phyloP scores from a whole-genome alignment of 768 basidiomycete species.

The Hygrophorus russula region DNA sequence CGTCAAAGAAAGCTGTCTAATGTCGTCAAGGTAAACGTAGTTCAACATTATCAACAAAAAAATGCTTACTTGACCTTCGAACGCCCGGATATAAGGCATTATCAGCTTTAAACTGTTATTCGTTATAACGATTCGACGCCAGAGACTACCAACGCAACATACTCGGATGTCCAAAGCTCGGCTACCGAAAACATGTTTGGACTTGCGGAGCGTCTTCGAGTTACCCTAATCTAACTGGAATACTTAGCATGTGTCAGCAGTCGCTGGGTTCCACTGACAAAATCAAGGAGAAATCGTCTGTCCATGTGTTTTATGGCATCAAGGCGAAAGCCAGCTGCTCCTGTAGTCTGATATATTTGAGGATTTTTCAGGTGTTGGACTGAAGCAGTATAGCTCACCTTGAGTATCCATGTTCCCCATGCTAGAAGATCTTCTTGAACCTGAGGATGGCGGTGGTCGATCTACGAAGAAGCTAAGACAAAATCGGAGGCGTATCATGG shows the following conservation, averaged over 20 bases:
- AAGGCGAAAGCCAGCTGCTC: conserved; percentile 66
- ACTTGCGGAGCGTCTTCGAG: conserved; percentile 32
- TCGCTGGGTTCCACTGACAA: conserved; percentile 32
- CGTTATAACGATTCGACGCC: neutral
- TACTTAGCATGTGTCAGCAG: conserved; percentile 1
- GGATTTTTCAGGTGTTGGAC: conserved; percentile 3
- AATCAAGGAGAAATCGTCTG: conserved; percentile 51
- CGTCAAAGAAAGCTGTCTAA: conserved; percentile 85
- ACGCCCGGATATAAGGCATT: conserved; percentile 45
- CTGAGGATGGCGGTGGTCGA: conserved; percentile 75
- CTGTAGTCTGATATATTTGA: conserved; percentile 40
- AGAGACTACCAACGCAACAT: conserved; percentile 13
- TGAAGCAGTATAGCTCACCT: conserved; percentile 14
- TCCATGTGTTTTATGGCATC: conserved; percentile 93
- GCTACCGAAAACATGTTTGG: conserved; percentile 55
- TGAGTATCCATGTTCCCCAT: conserved; percentile 76
- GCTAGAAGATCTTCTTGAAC: conserved; percentile 62
- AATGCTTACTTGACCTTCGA: conserved; percentile 50
- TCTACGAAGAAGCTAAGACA: conserved; percentile 28
- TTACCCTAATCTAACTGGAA: conserved; percentile 35
- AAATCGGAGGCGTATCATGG: neutral
- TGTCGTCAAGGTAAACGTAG: neutral
- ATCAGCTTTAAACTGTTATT: conserved; percentile 34
- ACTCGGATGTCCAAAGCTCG: conserved; percentile 80
- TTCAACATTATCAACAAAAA: conserved; percentile 1